phyloP scores from a whole-genome alignment of 495 filamentous ascomycete species.

The Penicillium cinerascens region DNA sequence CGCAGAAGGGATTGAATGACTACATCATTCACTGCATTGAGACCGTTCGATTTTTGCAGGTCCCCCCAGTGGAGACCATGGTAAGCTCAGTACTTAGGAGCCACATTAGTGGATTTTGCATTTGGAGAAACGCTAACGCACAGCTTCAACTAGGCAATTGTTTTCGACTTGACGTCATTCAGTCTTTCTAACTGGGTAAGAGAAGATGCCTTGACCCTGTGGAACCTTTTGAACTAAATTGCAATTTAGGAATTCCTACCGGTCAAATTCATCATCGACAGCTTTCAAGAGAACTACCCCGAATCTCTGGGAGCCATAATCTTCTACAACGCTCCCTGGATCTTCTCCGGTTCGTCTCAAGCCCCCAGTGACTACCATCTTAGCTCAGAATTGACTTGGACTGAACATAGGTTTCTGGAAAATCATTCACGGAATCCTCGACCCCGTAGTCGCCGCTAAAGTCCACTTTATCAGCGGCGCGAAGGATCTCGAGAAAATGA shows the following conservation, averaged over 20 bases:
- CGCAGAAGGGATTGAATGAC: conserved; percentile 68
- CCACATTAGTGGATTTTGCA: too few species aligned
- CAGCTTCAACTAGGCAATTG: conserved; percentile 53
- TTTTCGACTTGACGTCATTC: conserved; percentile 92
- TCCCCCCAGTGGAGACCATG: conserved; percentile 76
- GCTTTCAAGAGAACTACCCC: conserved; percentile 94
- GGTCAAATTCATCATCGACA: conserved; percentile 95
- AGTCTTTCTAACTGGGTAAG: conserved; percentile 85
- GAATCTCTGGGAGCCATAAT: conserved; percentile 82
- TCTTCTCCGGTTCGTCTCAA: conserved; percentile 66
- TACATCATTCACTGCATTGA: conserved; percentile 92
- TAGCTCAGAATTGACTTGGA: neutral
- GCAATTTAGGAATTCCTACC: conserved; percentile 77
- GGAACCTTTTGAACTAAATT: neutral
- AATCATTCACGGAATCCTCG: conserved; percentile 86
- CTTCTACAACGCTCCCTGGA: conserved; percentile 91
- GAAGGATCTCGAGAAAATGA: conserved; percentile 70
- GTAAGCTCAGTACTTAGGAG: conserved; percentile 47
- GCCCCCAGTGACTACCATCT: neutral
- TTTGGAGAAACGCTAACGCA: too few species aligned
- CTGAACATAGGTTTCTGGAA: conserved; percentile 62
- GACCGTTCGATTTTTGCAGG: conserved; percentile 71
- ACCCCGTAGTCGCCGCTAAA: conserved; percentile 91
- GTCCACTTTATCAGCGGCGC: conserved; percentile 85
- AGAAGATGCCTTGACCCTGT: neutral